A percentile compares a stretch with the other conserved stretches of the same genome.
Conservation (phyloP, 2,329 filamentous ascomycete species). For the Microdochium nivale region DNA sequence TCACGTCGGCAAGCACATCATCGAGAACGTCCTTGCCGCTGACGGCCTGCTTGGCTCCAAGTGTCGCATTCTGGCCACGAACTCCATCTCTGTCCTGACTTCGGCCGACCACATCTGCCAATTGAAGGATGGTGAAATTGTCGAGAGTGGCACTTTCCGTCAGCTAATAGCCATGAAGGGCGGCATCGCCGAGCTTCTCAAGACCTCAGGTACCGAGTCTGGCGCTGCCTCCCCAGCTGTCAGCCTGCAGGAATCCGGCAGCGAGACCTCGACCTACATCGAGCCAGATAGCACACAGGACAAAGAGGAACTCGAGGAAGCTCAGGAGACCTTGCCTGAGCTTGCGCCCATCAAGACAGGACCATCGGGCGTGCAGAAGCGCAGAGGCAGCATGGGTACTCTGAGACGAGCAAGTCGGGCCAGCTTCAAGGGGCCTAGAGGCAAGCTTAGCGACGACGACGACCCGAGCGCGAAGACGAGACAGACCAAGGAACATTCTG, state of each 20-base stretch:
- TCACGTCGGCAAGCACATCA: constrained; percentile 90
- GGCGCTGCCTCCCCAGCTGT: constrained; percentile 24
- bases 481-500: constrained; percentile 78
- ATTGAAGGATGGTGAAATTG: constrained; percentile 71
- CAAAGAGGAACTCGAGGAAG: constrained; percentile 64
- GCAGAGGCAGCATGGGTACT: constrained; percentile 66
- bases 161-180: constrained; percentile 93
- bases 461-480: constrained; percentile 67
- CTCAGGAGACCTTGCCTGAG: constrained; percentile 67
- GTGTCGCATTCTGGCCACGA: constrained; percentile 88
- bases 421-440: constrained; percentile 78
- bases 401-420: constrained; percentile 85
- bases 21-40: constrained; percentile 84
- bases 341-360: constrained; percentile 64
- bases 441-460: constrained; percentile 80
- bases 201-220: constrained; percentile 57
- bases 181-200: constrained; percentile 76
- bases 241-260: constrained; percentile 39
- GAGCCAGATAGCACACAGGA: constrained; percentile 43
- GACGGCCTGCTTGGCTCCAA: constrained; percentile 77
- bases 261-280: constrained; percentile 49
- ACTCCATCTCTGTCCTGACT: constrained; percentile 83
- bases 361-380: constrained; percentile 40
- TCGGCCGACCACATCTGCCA: constrained; percentile 86
- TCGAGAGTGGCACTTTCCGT: constrained; percentile 83